Evolutionary conservation across 2,329 filamentous ascomycete species (phyloP).

Genomic region (Sporothrix inflata): DNA sequence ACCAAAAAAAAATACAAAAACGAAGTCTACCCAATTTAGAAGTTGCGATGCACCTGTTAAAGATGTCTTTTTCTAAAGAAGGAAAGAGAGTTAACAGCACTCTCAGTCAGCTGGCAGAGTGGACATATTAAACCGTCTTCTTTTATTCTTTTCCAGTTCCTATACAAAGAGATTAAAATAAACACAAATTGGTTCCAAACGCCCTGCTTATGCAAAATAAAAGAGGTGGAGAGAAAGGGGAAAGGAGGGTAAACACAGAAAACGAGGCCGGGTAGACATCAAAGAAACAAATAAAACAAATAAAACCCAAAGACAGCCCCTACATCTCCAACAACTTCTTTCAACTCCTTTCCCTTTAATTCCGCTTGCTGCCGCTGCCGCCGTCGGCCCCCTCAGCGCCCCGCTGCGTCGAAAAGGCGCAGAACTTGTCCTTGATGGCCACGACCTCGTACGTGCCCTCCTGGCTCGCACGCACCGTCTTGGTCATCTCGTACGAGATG

Average conservation of each 20-base stretch:
- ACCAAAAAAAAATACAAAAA: background rate
- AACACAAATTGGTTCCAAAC: constrained; percentile 29
- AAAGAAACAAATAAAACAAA: background rate
- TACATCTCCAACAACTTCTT: background rate
- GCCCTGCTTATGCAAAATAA: constrained; percentile 32
- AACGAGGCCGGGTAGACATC: background rate
- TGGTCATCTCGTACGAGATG: constrained; percentile 76
- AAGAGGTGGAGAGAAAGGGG: background rate
- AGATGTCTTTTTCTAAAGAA: background rate
- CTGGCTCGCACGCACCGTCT: constrained; percentile 81
- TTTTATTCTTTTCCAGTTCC: constrained; percentile 17
- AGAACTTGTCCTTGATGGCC: constrained; percentile 90
- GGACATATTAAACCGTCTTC: background rate
- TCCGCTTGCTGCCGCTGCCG: constrained; percentile 40
- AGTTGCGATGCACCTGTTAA: background rate
- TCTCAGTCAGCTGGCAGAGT: too few species aligned
- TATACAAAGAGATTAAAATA: constrained; percentile 6
- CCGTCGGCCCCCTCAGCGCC: constrained; percentile 52
- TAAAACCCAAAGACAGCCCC: background rate
- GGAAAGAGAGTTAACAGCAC: background rate
- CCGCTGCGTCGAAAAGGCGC: constrained; percentile 79
- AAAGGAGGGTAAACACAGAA: background rate
- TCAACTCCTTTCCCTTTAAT: constrained; percentile 34
- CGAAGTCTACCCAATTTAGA: background rate
- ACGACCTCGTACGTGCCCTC: constrained; percentile 98